These are phyloP conservation scores for Leucocoprinus birnbaumii DNA, from an alignment of 768 basidiomycete genomes.

Conservation along the genomic window DNA sequence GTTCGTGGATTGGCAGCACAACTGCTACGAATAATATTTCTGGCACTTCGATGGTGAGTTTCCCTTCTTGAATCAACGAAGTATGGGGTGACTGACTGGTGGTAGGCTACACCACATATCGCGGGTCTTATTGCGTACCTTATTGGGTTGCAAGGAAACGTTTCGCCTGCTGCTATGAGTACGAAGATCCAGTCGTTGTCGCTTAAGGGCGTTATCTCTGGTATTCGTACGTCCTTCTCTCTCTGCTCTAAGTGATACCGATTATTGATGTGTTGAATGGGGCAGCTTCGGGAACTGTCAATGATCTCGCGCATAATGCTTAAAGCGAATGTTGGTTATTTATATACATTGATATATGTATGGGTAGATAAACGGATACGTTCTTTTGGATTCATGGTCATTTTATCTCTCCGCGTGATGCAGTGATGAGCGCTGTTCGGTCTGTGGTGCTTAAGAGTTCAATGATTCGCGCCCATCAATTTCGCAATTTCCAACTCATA, in stretches of 20 bases:
- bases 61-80: not conserved
- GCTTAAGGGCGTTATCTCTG: slow-evolving; percentile 25
- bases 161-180: slow-evolving; percentile 28
- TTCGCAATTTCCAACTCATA: no score
- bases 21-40: slow-evolving; percentile 23
- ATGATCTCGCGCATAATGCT: slow-evolving; percentile 17
- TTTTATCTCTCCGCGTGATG: no score
- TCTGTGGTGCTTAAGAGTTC: no score
- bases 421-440: no score
- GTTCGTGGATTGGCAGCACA: slow-evolving; percentile 23
- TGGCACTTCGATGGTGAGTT: slow-evolving; percentile 25
- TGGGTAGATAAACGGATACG: no score
- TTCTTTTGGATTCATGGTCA: no score
- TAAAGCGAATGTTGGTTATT: no score
- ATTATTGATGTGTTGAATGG: not conserved
- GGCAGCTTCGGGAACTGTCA: slow-evolving; percentile 17
- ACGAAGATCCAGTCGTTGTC: slow-evolving; percentile 22
- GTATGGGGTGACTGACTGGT: not conserved
- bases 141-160: slow-evolving; percentile 28
- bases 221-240: slow-evolving; percentile 23
- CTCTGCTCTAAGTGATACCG: not conserved
- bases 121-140: slow-evolving; percentile 37
- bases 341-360: no score
- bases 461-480: no score
- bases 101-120: slow-evolving; percentile 29